Evolutionary conservation across 2,329 filamentous ascomycete genomes (phyloP), one percentile per base, ranked within the genome.

Genomic region (Neofusicoccum cordaticola): DNA sequence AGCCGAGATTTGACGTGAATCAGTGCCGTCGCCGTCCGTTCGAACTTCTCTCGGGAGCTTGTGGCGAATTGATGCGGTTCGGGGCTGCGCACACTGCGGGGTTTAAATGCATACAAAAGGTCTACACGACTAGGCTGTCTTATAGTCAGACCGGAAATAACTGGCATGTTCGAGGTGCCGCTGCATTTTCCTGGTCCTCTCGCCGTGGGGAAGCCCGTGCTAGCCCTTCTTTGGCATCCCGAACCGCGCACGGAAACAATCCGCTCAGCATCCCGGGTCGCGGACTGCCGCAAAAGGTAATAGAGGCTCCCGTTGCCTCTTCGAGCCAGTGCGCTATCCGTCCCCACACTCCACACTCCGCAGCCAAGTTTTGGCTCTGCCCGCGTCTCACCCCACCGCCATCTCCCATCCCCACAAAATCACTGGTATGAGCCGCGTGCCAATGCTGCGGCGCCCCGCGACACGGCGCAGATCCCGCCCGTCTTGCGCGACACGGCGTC

Each of bases 331-430:
- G 48, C 50, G 13, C 50, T 22, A 39, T 12, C 52, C 53, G 53
- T 58, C 53, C 41, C 53, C 53, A 42, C 53, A 58, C 53, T 58
- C 53, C 53, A 44, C 39, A 58, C 41, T 57, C 52, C 52, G 52
- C 52, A 44, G 13, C 52, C 52, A 42, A 57, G 52, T 57, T 57
- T 57, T 39, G 52, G 17, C n/a, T 56, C 17, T n/a, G 42, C 42
- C 42, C 42, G 42, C 42, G 9, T 27, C 52, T 58, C 53, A 57
- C 52, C 52, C 52, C 52, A 57, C 52, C 52, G 52, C 52, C 52
- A 57, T 42, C 39, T 57, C 39, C 35, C 52, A 42, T 22, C 53
- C 53, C 53, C 53, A 58, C 53, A 58, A 58, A 58, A 42, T 31
- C 52, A 13, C 45, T n/a, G 35, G 22, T 19, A 19, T 56, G 39